These are phyloP conservation scores for Rhizophora apiculata DNA, from an alignment of 345 rosid genomes.

Conservation along the genomic window DNA sequence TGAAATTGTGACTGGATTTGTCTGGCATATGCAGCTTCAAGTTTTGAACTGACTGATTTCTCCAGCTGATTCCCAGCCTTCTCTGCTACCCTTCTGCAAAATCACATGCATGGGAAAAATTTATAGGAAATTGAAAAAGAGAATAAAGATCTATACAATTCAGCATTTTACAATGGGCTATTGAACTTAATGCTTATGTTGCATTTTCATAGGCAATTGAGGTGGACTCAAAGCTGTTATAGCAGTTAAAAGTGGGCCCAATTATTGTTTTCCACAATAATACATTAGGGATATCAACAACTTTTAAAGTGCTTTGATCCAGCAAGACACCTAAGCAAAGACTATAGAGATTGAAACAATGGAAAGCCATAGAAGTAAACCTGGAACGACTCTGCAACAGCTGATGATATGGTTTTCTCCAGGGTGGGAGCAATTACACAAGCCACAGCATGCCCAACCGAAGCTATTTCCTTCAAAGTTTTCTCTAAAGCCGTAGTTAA, in stretches of 20 bases:
- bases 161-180: neutral
- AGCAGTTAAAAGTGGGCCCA: conserved; percentile 1
- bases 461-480: conserved; percentile 25
- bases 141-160: too few species aligned
- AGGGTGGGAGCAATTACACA: conserved; percentile 22
- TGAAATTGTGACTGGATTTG: conserved; percentile 90
- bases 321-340: neutral
- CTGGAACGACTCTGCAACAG: conserved; percentile 36
- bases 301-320: neutral
- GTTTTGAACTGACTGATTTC: conserved; percentile 69
- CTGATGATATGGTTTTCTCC: conserved; percentile 27
- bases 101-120: neutral
- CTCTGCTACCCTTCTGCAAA: conserved; percentile 75
- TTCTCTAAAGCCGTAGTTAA: conserved; percentile 25
- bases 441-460: conserved; percentile 24
- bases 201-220: neutral
- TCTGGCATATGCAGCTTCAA: conserved; percentile 73
- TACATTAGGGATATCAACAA: too few species aligned
- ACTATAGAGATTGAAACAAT: neutral
- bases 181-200: neutral
- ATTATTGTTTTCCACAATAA: neutral
- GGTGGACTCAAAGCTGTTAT: conserved; percentile 1
- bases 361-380: conserved; percentile 9
- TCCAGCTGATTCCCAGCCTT: conserved; percentile 85
- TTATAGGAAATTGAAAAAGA: too few species aligned